Evolutionary conservation across 164 flowering plant species (phyloP), one percentile per base, ranked within the genome.

Genomic region (Aristolochia californica): DNA sequence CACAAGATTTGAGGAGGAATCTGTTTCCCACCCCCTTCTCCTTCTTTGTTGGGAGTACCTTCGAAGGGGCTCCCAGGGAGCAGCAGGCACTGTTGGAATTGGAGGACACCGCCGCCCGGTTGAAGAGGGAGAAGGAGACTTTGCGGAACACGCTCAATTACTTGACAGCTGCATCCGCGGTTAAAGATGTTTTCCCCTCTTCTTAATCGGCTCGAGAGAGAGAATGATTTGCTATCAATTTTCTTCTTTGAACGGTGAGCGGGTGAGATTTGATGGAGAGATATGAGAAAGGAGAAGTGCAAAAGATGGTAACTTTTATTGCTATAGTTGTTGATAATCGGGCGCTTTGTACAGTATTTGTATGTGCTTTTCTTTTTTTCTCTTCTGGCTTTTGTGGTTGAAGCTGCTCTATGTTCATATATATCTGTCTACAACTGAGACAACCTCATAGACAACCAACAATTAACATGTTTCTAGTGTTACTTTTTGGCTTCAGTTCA

Each of bases 1-100:
- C 73, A 7, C 80, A 72, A 69, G 98, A 91, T 55, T 64, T 91
- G 67, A 57, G 98, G 67, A 66, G 85, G 79, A 91, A 88, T 59
- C 48, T 83, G 62, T 91, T 82, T 56, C 98, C 98, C 8, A 91
- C 96, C 13, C 96, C 96, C 15, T 91, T 91, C 62, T 88, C 96
- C 48, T 91, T 91, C 77, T 91, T 91, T 58, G 98, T 91, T 0
- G 98, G 87, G 25, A 86, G 96, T 62, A 88, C 98, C 12, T 91
- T 91, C 55, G 98, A 91, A 54, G 98, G 98, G 0, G 98, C 96
- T 14, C 96, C 96, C 2, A 72, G 87, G 63, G 98, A 91, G 78
- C 98, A 91, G 79, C 98, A 91, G 74, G 95, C 96, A 18, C 62
- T 91, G 71, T 79, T 91, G 59, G 98, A 91, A 50, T 62, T 91